Conservation (phyloP, 2,329 filamentous ascomycete genomes). For the Phaeosphaeriaceae sp. region DNA sequence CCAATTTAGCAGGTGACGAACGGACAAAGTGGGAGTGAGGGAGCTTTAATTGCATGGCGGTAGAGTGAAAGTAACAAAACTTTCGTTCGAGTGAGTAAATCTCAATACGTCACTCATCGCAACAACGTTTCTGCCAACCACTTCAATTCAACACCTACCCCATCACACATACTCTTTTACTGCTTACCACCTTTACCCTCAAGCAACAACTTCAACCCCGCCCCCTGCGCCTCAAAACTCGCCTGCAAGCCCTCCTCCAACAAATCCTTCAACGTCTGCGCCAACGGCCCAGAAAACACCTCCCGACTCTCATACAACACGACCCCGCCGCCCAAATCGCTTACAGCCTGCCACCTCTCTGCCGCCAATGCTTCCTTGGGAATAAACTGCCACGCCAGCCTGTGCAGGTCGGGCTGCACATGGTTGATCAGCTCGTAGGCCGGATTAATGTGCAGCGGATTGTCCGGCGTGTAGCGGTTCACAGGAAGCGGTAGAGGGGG, state of each 20-base stretch:
- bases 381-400: conserved; percentile 35
- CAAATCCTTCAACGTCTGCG: conserved; percentile 16
- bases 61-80: too few relatives aligned
- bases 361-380: conserved; percentile 18
- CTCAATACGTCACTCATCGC: too few relatives aligned
- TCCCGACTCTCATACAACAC: conserved; percentile 42
- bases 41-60: too few relatives aligned
- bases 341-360: conserved; percentile 39
- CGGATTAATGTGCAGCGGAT: conserved; percentile 28
- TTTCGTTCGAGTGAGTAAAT: too few relatives aligned
- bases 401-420: conserved; percentile 30
- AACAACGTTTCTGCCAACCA: too few relatives aligned
- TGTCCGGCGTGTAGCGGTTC: conserved; percentile 31
- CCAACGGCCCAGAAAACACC: conserved; percentile 30
- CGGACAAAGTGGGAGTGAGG: too few relatives aligned
- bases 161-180: background rate
- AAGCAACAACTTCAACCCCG: conserved; percentile 32
- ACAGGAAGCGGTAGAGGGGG: conserved; percentile 39
- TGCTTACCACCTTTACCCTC: conserved; percentile 1
- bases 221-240: conserved; percentile 36
- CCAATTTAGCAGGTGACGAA: too few relatives aligned
- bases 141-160: background rate
- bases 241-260: conserved; percentile 27
- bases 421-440: conserved; percentile 37
- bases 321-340: conserved; percentile 26